Conservation (phyloP, 108 stramenopile genomes). For the Poteriospumella lacustris region DNA sequence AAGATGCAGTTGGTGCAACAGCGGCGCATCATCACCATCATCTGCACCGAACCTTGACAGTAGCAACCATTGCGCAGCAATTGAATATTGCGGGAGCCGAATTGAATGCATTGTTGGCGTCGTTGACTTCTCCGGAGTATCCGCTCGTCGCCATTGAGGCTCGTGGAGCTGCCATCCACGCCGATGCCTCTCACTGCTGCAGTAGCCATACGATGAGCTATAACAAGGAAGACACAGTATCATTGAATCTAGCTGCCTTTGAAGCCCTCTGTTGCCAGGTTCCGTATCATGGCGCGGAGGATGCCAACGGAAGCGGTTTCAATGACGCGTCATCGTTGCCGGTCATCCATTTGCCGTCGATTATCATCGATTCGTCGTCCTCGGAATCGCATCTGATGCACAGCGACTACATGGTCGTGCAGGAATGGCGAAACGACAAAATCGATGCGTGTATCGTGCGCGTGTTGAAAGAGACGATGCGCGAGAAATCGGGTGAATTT, state of each 20-base stretch:
- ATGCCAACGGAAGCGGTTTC: no score
- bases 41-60: no score
- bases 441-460: constrained; percentile 22
- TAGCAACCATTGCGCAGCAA: background rate
- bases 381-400: background rate
- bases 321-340: no score
- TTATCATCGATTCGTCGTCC: background rate
- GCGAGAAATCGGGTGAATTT: constrained; percentile 5
- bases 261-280: no score
- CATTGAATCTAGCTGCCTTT: no score
- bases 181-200: no score
- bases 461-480: background rate
- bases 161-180: no score
- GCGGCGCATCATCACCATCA: no score
- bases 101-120: background rate
- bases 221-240: no score
- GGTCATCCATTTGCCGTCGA: no score
- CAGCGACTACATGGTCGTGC: background rate
- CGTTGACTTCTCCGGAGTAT: background rate
- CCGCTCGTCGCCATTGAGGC: background rate
- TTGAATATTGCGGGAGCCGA: background rate
- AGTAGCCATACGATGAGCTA: no score
- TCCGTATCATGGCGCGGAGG: no score
- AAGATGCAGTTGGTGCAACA: background rate
- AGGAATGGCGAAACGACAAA: constrained; percentile 1